Base-by-base conservation (phyloP, 139 green algal genomes). In the Chlamydomonas schloesseri region DNA sequence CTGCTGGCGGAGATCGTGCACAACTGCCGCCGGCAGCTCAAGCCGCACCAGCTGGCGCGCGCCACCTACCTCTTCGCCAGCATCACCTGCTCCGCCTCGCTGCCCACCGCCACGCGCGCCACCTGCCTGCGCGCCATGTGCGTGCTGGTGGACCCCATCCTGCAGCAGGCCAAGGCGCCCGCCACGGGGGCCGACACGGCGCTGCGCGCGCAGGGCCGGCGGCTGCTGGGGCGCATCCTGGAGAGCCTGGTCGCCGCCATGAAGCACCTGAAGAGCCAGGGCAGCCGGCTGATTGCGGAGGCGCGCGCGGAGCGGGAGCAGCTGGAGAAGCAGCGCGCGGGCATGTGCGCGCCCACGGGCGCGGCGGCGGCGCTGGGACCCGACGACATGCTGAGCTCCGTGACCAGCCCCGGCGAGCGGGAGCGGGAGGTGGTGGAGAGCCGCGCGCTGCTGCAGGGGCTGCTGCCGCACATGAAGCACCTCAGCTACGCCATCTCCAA, bases 1-100 rank as follows among this genome's bases (percentile, higher is more conserved):
- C 91, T 96, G 31, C 92, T 99, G 31, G 95, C 96, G 10, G 97
- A 99, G 93, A 83, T 98, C 26, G 89, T 99, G 37, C 87, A 94
- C 71, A 88, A 93, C 50, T 87, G 57, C 69, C 53, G 69, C 28
- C 70, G 69, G 5, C 64, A 78, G 65, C 65, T 84, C n/a, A 58
- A 55, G 65, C 65, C 78, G 46, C 47, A 74, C 31, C 78, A 84
- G 78, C 78, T 84, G 21, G 65, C 78, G 46, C 64, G 78, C 23
- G 78, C 78, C 34, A 75, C 65, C 46, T 33, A 74, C 47, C 65
- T 84, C n/a, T 84, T 84, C 23, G 78, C 65, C 1, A 36, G 42
- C n/a, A 67, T 76, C 65, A 84, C 78, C 24, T 62, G 28, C 42
- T 67, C 75, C 34, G 47, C 36, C 65, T 68, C 46, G 28, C 78